Evolutionary conservation across 192 early-diverging fungal species (phyloP).

Genomic region (Coemansia sp.): DNA sequence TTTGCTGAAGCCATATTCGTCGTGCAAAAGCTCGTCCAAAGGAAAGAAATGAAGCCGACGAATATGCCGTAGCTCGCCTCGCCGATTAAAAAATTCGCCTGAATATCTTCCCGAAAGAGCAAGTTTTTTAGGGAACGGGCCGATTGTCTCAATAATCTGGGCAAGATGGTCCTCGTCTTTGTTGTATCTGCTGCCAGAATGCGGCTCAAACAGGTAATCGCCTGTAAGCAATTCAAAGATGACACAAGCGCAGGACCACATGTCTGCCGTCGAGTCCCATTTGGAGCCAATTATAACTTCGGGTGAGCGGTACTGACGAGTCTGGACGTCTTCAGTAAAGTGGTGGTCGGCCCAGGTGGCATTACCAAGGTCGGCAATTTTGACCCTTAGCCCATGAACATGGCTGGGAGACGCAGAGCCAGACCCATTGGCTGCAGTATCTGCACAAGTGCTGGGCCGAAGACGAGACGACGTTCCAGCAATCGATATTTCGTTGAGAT

Average conservation of each 20-base stretch:
- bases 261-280: conserved; percentile 85
- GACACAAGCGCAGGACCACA: conserved; percentile 95
- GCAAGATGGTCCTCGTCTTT: conserved; percentile 98
- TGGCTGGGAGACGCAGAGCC: conserved; percentile 12
- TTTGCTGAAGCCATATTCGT: conserved; percentile 80
- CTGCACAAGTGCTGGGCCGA: conserved; percentile 1
- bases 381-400: conserved; percentile 65
- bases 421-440: conserved; percentile 10
- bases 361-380: conserved; percentile 96
- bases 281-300: conserved; percentile 89
- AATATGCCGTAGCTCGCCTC: conserved; percentile 87
- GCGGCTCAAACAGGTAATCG: conserved; percentile 95
- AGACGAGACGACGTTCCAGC: conserved; percentile 40
- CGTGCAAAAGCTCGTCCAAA: conserved; percentile 78
- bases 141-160: conserved; percentile 93
- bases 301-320: conserved; percentile 93
- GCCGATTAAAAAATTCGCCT: conserved; percentile 83
- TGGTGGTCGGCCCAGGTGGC: conserved; percentile 95
- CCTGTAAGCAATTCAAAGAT: conserved; percentile 92
- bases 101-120: conserved; percentile 83
- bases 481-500: conserved; percentile 68
- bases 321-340: conserved; percentile 96
- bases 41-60: conserved; percentile 80
- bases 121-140: conserved; percentile 77
- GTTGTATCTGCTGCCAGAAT: conserved; percentile 73